A percentile compares a stretch with the other conserved stretches of the same genome.
Evolutionary conservation across 2,329 filamentous ascomycete species (phyloP).

Genomic region (Biscogniauxia marginata): DNA sequence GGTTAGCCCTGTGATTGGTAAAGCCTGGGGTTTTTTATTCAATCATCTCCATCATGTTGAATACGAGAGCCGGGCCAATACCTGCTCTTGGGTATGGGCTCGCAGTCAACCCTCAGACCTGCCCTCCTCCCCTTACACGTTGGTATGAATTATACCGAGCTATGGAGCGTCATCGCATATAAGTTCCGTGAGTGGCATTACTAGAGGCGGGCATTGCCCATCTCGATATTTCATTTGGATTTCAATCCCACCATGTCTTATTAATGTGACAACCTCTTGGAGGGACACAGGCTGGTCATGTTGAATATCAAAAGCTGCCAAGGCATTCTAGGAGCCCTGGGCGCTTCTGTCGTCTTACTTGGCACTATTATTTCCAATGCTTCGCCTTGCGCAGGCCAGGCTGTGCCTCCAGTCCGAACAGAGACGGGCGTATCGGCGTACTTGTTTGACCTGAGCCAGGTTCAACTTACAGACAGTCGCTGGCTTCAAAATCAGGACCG

Average conservation of each 20-base stretch:
- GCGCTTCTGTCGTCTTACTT: conserved; percentile 3
- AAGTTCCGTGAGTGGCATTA: neutral
- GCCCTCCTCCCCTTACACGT: neutral
- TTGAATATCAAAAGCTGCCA: neutral
- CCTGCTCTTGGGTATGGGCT: neutral
- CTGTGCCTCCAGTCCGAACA: conserved; percentile 23
- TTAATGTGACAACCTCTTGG: neutral
- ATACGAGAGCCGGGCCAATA: neutral
- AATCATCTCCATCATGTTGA: neutral
- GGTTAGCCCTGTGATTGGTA: neutral
- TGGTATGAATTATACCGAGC: neutral
- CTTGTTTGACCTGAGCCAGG: conserved; percentile 40
- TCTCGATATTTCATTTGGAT: neutral
- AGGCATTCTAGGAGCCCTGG: conserved; percentile 1
- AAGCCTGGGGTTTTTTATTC: neutral
- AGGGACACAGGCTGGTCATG: neutral
- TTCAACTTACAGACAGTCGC: conserved; percentile 38
- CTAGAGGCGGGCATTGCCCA: neutral
- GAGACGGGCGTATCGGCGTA: conserved; percentile 36
- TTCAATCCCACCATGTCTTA: neutral
- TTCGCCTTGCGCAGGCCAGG: conserved; percentile 19
- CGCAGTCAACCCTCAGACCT: neutral
- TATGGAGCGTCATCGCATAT: neutral
- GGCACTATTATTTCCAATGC: conserved; percentile 5
- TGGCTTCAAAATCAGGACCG: conserved; percentile 46